Evolutionary conservation across 805 yeast genomes (phyloP), one percentile per base, ranked within the genome.

Genomic region (Suhomyces sp.): DNA sequence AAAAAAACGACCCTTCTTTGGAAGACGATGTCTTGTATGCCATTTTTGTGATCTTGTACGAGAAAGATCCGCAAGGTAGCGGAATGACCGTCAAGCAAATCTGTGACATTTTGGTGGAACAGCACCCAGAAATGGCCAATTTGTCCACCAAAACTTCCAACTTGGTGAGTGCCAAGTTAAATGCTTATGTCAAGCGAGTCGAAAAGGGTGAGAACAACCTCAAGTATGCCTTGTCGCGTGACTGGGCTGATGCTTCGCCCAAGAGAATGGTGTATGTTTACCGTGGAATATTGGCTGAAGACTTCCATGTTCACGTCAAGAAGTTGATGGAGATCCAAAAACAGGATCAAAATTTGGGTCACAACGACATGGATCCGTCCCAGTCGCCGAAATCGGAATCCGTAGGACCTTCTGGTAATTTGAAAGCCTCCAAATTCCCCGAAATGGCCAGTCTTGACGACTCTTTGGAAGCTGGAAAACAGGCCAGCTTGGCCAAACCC

Each of bases 51-150:
- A 87, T 87, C 47, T 68, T 88, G 52, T 86, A 73, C 67, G 92
- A 86, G 54, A 74, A 79, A 55, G 96, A 88, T 63, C 70, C 85
- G 1, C 79, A 78, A 48, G 85, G 87, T 47, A 76, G 78, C 53
- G 96, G 96, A 57, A 86, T 88, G 91, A 88, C 96, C n/a, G 96
- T 88, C 29, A 88, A 88, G 63, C 96, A 88, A 64, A 80, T 88
- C 53, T 88, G 96, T 69, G 96, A 88, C 66, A 79, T 85, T 52
- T 73, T 88, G 46, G 73, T 84, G 47, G 89, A 83, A 51, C 79
- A 81, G 59, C 93, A 88, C 65, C 96, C 96, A 1, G 91, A 87
- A 47, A 88, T 87, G 91, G 87, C 91, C 4, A 86, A 83, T 53
- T 68, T 88, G 53, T 85, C 91, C 3, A 85, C 93, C 17, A 88